Evolutionary conservation across 441 rosid species (phyloP), one percentile per base, ranked within the genome.

Genomic region (Adansonia grandidieri): DNA sequence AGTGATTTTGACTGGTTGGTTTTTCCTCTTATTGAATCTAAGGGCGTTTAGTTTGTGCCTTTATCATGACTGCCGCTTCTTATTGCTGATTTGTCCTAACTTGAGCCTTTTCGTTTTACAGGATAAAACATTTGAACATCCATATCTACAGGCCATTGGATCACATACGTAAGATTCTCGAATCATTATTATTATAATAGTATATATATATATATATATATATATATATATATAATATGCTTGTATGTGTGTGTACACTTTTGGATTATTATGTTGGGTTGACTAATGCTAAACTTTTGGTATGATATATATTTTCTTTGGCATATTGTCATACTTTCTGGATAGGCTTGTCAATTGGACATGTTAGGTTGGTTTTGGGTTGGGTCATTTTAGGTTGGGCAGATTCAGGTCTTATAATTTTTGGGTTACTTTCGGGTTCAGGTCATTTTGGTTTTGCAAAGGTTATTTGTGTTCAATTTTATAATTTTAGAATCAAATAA

Each of bases 101-200:
- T 63, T 10, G n/a, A 19, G 32, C 53, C 48, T 75, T 54, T 58
- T 77, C 42, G 67, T n/a, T 81, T 72, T 87, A 84, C 94, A 93
- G 98, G 98, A 92, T 78, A 93, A 94, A 84, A 94, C 98, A 80
- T 96, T 96, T 80, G 93, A 91, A 79, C 99, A 96, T 88, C 96
- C 97, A 50, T 97, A 94, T 88, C 81, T 97, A 71, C 98, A 95
- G 81, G 99, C 98, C 79, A 87, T 97, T 62, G 98, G 99, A 83
- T 74, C 98, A 9, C 98, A 93, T 78, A 93, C 98, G 99, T 94
- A 87, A 91, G 98, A 83, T 54, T 62, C 40, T 54, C 37, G 58
- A 53, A 7, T 64, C 54, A 50, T 17, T 22, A 3, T 32, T 44
- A 42, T 13, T 22, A 58, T 15, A 0, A 32, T 65, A 28, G 1